Conservation (phyloP, 306 rosid species). For the Pyrus bretschneideri region DNA sequence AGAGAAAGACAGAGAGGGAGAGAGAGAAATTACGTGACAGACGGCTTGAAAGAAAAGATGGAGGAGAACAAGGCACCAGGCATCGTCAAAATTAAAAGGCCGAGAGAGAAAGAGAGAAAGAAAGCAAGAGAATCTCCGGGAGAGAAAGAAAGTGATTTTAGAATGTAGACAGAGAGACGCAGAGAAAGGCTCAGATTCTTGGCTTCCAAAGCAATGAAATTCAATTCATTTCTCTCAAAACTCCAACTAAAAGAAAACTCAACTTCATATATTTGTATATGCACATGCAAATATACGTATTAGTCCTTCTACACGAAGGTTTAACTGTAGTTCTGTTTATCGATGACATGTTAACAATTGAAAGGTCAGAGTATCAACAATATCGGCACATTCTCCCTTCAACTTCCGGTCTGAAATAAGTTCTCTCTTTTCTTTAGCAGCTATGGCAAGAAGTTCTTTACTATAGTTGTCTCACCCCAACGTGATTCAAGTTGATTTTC, state of each 20-base stretch:
- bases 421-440: too few relatives aligned
- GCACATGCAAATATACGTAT: background rate
- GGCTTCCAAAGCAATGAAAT: constrained; percentile 77
- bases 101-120: constrained; percentile 21
- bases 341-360: too few relatives aligned
- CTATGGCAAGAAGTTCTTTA: too few relatives aligned
- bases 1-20: constrained; percentile 7
- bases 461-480: too few relatives aligned
- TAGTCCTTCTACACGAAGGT: too few relatives aligned
- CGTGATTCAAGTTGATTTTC: too few relatives aligned
- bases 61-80: constrained; percentile 36
- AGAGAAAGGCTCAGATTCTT: constrained; percentile 50
- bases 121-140: constrained; percentile 49
- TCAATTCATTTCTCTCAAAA: background rate
- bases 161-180: background rate
- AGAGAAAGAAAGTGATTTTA: constrained; percentile 43
- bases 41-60: constrained; percentile 33
- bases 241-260: background rate
- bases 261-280: background rate
- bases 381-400: too few relatives aligned
- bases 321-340: too few relatives aligned
- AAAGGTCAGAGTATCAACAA: too few relatives aligned
- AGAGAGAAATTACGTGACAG: constrained; percentile 10
- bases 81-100: constrained; percentile 44
- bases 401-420: too few relatives aligned